Conservation (phyloP, 2,329 filamentous ascomycete species). For the Aspergillus versicolor region DNA sequence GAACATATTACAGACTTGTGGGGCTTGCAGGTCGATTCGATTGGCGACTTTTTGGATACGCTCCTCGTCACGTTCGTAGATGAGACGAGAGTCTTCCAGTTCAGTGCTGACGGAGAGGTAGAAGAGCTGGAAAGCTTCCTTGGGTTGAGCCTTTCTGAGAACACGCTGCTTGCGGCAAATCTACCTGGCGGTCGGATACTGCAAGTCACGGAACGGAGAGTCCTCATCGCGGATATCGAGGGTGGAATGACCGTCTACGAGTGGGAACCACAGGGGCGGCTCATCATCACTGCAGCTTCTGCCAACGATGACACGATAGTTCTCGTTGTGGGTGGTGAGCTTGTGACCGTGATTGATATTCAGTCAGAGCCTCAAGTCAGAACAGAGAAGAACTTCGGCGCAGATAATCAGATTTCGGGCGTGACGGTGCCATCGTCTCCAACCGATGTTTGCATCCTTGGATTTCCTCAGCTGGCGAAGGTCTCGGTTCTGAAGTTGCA, state of each 20-base stretch:
- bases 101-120: constrained; percentile 71
- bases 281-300: constrained; percentile 73
- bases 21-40: constrained; percentile 57
- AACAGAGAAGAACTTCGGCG: constrained; percentile 60
- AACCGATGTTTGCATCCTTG: constrained; percentile 70
- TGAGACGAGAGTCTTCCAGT: constrained; percentile 80
- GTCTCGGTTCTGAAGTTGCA: constrained; percentile 71
- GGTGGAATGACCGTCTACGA: constrained; percentile 46
- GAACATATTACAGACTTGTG: constrained; percentile 72
- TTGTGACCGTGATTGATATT: constrained; percentile 68
- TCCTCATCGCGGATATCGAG: constrained; percentile 61
- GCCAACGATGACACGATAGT: constrained; percentile 69
- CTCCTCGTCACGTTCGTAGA: constrained; percentile 78
- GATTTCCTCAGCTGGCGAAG: constrained; percentile 82
- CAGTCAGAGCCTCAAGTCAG: constrained; percentile 57
- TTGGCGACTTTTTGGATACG: constrained; percentile 57
- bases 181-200: constrained; percentile 64
- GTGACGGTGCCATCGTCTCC: constrained; percentile 69
- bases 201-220: constrained; percentile 70
- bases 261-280: constrained; percentile 46
- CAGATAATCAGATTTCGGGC: constrained; percentile 78
- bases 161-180: constrained; percentile 71
- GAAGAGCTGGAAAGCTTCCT: constrained; percentile 80
- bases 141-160: constrained; percentile 66
- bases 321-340: constrained; percentile 73